A percentile compares a stretch with the other conserved stretches of the same genome.
Evolutionary conservation across 129 eudicot genomes (phyloP).

Genomic region (Deinandra increscens): DNA sequence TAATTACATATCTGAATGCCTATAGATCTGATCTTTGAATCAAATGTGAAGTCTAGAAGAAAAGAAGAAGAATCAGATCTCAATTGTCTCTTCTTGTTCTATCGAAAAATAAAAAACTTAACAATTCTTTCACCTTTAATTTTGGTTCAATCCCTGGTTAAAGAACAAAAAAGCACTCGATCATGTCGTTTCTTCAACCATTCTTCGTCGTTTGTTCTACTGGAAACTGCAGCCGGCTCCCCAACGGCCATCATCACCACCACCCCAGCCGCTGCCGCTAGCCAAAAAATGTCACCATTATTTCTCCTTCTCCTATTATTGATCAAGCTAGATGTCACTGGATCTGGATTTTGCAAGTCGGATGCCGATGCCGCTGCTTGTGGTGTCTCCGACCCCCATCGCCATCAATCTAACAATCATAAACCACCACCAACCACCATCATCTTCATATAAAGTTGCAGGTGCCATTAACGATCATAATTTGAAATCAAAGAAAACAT

Average conservation of each 20-base stretch:
- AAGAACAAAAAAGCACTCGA: constrained; percentile 60
- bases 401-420: too few relatives aligned
- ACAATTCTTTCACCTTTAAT: constrained; percentile 29
- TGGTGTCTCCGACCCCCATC: too few relatives aligned
- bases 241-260: constrained; percentile 19
- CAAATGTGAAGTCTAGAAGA: constrained; percentile 21
- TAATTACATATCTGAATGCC: too few relatives aligned
- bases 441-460: too few relatives aligned
- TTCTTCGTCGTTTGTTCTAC: constrained; percentile 49
- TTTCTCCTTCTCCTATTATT: constrained; percentile 12
- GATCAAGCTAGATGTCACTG: too few relatives aligned
- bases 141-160: constrained; percentile 43
- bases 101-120: constrained; percentile 39
- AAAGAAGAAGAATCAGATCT: background rate
- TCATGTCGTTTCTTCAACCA: constrained; percentile 42
- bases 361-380: too few relatives aligned
- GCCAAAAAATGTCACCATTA: background rate
- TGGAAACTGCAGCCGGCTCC: constrained; percentile 33
- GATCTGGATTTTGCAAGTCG: too few relatives aligned
- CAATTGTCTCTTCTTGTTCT: constrained; percentile 44
- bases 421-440: too few relatives aligned
- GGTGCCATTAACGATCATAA: too few relatives aligned
- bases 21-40: background rate
- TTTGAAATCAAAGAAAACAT: too few relatives aligned
- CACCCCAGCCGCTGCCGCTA: background rate